Conservation (phyloP, 768 basidiomycete genomes). For the Russula sp. region DNA sequence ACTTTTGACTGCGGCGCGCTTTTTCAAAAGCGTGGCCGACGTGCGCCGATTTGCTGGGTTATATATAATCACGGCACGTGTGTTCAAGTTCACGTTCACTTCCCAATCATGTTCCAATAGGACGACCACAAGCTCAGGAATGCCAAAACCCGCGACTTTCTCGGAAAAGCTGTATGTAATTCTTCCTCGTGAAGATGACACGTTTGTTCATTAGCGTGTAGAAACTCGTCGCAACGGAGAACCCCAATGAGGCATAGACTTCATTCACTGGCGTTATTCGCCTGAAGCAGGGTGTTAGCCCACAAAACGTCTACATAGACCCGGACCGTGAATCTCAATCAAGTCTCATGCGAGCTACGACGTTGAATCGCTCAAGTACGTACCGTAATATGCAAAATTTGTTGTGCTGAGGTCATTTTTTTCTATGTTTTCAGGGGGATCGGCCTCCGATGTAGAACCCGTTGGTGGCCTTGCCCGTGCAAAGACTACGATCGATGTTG, state of each 20-base stretch:
- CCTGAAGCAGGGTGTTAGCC: slow-evolving; percentile 66
- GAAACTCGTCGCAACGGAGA: slow-evolving; percentile 83
- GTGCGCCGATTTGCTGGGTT: no score
- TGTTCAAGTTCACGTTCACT: no score
- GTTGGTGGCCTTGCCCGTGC: slow-evolving; percentile 47
- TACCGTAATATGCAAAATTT: not conserved
- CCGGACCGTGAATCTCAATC: slow-evolving; percentile 39
- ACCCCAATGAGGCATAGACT: slow-evolving; percentile 71
- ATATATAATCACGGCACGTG: no score
- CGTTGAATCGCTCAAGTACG: slow-evolving; percentile 25
- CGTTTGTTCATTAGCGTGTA: slow-evolving; percentile 33
- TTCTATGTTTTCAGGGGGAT: slow-evolving; percentile 14
- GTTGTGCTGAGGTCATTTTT: not conserved
- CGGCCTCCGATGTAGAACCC: slow-evolving; percentile 17
- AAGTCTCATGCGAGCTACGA: slow-evolving; percentile 49
- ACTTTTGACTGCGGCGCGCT: no score
- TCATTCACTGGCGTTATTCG: slow-evolving; percentile 77
- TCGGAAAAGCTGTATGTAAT: slow-evolving; percentile 77
- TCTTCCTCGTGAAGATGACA: not conserved
- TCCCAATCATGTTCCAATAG: no score
- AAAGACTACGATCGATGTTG: slow-evolving; percentile 55
- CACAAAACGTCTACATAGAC: slow-evolving; percentile 57
- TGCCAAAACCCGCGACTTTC: slow-evolving; percentile 78
- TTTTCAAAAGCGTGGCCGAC: no score
- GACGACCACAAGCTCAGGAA: slow-evolving; percentile 92